Conservation (phyloP, 768 basidiomycete genomes). For the Podaxis sp. region DNA sequence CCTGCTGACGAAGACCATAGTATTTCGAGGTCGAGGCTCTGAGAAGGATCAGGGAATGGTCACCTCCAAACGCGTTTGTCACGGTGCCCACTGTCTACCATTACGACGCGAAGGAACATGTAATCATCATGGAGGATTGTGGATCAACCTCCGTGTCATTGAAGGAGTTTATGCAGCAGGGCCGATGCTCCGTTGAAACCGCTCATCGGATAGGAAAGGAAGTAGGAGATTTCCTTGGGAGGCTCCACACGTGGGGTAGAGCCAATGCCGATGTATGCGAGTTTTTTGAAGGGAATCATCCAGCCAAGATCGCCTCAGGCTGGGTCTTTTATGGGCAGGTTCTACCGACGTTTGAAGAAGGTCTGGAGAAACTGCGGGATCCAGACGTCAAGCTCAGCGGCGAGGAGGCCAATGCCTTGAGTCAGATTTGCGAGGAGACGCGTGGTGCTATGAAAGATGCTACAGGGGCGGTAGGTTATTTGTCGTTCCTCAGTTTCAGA, state of each 20-base stretch:
- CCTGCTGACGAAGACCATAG: constrained; percentile 20
- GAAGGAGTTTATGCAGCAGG: constrained; percentile 39
- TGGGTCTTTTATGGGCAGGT: constrained; percentile 46
- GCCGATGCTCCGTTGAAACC: constrained; percentile 27
- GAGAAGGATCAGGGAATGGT: constrained; percentile 37
- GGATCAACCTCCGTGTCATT: constrained; percentile 41
- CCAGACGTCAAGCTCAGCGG: constrained; percentile 41
- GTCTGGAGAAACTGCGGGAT: constrained; percentile 35
- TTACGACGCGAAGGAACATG: constrained; percentile 48
- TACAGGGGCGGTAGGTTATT: constrained; percentile 28
- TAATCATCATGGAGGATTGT: constrained; percentile 65
- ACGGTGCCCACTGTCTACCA: constrained; percentile 49
- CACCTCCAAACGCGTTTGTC: constrained; percentile 38
- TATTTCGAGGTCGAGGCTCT: constrained; percentile 49
- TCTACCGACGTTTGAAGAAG: constrained; percentile 35
- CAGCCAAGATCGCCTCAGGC: constrained; percentile 41
- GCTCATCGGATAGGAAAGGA: constrained; percentile 48
- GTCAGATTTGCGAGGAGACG: constrained; percentile 25
- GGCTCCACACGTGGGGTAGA: constrained; percentile 50
- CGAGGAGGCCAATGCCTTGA: constrained; percentile 31
- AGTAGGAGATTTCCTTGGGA: constrained; percentile 55
- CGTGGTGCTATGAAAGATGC: constrained; percentile 25
- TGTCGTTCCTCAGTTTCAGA: not conserved
- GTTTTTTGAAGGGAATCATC: constrained; percentile 38
- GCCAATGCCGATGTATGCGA: constrained; percentile 25